These are phyloP conservation scores for Xylaria sp. DNA, from an alignment of 2,329 filamentous ascomycete species.

Conservation along the genomic window DNA sequence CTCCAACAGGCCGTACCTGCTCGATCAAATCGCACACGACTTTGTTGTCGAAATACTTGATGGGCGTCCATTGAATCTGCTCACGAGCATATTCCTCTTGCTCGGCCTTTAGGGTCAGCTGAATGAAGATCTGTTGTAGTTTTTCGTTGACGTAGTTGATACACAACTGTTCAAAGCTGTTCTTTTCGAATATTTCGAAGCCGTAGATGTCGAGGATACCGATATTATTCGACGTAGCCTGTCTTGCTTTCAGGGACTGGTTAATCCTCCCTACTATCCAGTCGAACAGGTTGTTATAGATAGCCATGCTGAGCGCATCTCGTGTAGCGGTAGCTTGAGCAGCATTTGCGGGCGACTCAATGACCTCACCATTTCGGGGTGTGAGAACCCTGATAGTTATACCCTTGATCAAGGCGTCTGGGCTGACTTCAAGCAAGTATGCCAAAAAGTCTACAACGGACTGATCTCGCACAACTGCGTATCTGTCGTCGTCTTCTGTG, in stretches of 20 bases:
- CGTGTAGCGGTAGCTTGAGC: constrained; percentile 85
- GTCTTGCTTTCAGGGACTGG: constrained; percentile 79
- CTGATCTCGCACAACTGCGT: constrained; percentile 84
- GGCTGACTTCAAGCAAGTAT: constrained; percentile 87
- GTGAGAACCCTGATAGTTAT: constrained; percentile 88
- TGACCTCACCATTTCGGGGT: constrained; percentile 68
- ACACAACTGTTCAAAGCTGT: constrained; percentile 98
- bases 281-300: constrained; percentile 97
- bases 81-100: constrained; percentile 97
- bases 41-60: constrained; percentile 99
- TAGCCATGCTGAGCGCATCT: constrained; percentile 91
- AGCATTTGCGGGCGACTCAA: constrained; percentile 80
- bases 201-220: constrained; percentile 99
- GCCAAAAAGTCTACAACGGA: constrained; percentile 94
- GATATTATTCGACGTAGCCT: constrained; percentile 79
- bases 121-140: constrained; percentile 98
- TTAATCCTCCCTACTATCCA: constrained; percentile 97
- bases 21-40: constrained; percentile 97
- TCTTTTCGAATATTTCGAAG: constrained; percentile 99
- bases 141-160: constrained; percentile 99
- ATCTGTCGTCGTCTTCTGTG: constrained; percentile 84
- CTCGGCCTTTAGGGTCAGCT: constrained; percentile 93
- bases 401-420: constrained; percentile 79
- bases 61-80: constrained; percentile 98
- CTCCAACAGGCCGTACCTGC: constrained; percentile 83